These are phyloP conservation scores for Kregervanrija fluxuum DNA, from an alignment of 805 yeast species.

Conservation along the genomic window DNA sequence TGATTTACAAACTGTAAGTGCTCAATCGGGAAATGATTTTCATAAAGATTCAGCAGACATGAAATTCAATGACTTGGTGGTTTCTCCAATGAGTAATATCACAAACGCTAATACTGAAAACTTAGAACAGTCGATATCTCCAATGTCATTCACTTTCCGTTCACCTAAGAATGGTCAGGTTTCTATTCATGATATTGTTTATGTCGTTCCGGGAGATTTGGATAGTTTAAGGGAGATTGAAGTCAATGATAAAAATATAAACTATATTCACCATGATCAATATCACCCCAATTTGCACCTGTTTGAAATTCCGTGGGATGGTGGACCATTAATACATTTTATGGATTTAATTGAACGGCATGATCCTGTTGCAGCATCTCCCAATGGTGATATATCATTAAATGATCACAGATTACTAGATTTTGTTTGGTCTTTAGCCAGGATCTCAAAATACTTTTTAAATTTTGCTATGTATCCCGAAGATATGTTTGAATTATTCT, in stretches of 20 bases:
- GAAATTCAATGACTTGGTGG: too few relatives aligned
- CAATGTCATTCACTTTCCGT: too few relatives aligned
- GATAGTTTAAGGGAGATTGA: neutral
- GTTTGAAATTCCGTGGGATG: slow-evolving; percentile 6
- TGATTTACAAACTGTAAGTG: too few relatives aligned
- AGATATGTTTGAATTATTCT: neutral
- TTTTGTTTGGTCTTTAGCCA: slow-evolving; percentile 11
- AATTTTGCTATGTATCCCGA: slow-evolving; percentile 8
- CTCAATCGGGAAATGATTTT: too few relatives aligned
- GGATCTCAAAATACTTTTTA: slow-evolving; percentile 5
- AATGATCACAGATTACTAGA: slow-evolving; percentile 5
- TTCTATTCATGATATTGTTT: slow-evolving; percentile 3
- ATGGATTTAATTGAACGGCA: slow-evolving; percentile 2
- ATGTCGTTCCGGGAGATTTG: slow-evolving; percentile 2
- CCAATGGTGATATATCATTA: neutral
- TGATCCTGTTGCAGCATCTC: slow-evolving; percentile 3
- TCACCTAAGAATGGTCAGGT: too few relatives aligned
- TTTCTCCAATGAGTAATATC: too few relatives aligned
- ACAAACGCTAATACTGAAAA: too few relatives aligned
- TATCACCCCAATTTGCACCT: slow-evolving; percentile 3
- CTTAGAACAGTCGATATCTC: too few relatives aligned
- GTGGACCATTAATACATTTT: slow-evolving; percentile 3
- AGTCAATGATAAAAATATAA: neutral
- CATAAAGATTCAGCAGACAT: too few relatives aligned
- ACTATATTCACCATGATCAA: slow-evolving; percentile 1